These are phyloP conservation scores for Paramecium sexaurelia DNA, from an alignment of 73 alveolate species.

Conservation along the genomic window DNA sequence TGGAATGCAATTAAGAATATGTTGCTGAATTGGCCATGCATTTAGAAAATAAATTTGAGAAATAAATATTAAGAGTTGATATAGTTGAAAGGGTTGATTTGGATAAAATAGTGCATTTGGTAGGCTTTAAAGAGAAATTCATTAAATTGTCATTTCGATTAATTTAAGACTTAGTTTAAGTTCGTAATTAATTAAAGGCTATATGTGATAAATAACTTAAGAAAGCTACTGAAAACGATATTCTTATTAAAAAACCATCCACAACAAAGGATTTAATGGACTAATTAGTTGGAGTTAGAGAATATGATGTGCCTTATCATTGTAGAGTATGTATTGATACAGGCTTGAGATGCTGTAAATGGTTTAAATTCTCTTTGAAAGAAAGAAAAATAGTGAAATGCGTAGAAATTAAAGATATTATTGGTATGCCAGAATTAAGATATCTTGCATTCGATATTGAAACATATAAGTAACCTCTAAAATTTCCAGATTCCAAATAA, in stretches of 20 bases:
- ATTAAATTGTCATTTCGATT: constrained; percentile 87
- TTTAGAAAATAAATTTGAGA: constrained; percentile 62
- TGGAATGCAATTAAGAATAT: constrained; percentile 80
- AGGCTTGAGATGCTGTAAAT: constrained; percentile 92
- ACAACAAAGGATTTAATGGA: constrained; percentile 67
- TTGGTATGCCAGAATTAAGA: constrained; percentile 88
- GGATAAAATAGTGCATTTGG: constrained; percentile 87
- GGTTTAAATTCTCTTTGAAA: constrained; percentile 87
- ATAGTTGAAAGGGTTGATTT: constrained; percentile 91
- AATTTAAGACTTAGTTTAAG: constrained; percentile 85
- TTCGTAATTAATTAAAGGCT: constrained; percentile 80
- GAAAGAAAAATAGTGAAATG: constrained; percentile 76
- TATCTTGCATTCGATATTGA: constrained; percentile 96
- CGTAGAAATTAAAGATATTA: constrained; percentile 76
- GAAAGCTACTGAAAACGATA: constrained; percentile 62
- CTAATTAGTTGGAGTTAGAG: constrained; percentile 90
- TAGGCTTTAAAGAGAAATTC: constrained; percentile 86
- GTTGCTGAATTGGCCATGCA: constrained; percentile 71
- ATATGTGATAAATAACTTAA: constrained; percentile 62
- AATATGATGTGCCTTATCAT: constrained; percentile 95
- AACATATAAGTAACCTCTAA: constrained; percentile 92
- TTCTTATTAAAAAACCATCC: constrained; percentile 69
- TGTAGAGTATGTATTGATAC: constrained; percentile 92
- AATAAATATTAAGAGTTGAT: constrained; percentile 77
- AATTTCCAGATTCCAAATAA: constrained; percentile 95